Conservation (phyloP, 176 grass and related monocot species). For the Cocos nucifera region DNA sequence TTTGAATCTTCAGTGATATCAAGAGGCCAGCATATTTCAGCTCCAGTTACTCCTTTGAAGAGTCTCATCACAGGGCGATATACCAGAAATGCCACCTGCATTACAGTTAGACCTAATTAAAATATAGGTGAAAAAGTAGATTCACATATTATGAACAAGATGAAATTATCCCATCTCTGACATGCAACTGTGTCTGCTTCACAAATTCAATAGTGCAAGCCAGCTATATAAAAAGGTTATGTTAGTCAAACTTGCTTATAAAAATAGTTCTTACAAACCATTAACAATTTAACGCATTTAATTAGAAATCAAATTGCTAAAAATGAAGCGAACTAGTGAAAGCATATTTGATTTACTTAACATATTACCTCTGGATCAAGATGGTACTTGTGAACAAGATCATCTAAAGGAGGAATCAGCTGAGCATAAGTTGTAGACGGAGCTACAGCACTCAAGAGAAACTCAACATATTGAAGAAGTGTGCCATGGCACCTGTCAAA, state of each 20-base stretch:
- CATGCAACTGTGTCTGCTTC: too few species aligned
- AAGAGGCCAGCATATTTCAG: conserved; percentile 74
- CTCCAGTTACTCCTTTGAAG: conserved; percentile 53
- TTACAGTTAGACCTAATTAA: conserved; percentile 5
- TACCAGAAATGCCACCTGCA: conserved; percentile 97
- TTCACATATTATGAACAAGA: too few species aligned
- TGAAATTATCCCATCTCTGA: too few species aligned
- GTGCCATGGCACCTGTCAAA: conserved; percentile 97
- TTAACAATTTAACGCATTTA: too few species aligned
- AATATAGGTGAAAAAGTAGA: neutral
- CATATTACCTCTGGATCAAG: conserved; percentile 84
- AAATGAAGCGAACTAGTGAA: neutral
- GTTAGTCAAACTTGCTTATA: too few species aligned
- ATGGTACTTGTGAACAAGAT: conserved; percentile 86
- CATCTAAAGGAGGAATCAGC: conserved; percentile 68
- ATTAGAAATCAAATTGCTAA: neutral
- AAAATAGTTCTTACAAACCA: too few species aligned
- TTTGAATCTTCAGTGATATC: neutral
- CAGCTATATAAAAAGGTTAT: too few species aligned
- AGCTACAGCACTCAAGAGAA: conserved; percentile 76
- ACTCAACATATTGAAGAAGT: conserved; percentile 95
- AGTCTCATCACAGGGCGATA: conserved; percentile 98
- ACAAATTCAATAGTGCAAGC: too few species aligned
- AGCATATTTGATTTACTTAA: neutral
- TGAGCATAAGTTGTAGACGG: conserved; percentile 57